Evolutionary conservation across 192 early-diverging fungal species (phyloP), one percentile per base, ranked within the genome.

Genomic region (Nowakowskiella sp.): DNA sequence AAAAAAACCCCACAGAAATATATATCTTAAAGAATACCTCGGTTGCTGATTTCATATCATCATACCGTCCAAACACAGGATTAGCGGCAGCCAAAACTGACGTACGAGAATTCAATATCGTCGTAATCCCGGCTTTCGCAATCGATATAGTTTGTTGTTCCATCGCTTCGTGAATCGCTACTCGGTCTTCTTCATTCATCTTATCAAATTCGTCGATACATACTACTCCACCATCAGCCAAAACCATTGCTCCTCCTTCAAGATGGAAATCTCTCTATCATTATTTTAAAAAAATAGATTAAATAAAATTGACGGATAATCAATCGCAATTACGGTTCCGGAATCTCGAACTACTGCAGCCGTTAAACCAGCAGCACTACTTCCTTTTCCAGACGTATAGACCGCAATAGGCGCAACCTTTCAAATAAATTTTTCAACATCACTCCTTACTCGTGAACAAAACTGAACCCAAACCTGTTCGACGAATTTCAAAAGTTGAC

Each of bases 191-290:
- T 42, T 97, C 93, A 55, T 93, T 80, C 96, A 99, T 99, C 76
- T 99, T 99, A 71, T 99, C 96, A 67, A 99, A 99, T 75, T 99
- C 96, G 74, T 99, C 96, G 64, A 99, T 99, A 74, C 96, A 99
- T 31, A 99, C 93, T 42, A 97, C 93, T 62, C 94, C 96, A 44
- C 94, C 92, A 67, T 97, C 94, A 2, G 92, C 92, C 54, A 99
- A 76, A 21, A 99, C 94, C 94, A 99, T 97, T 1, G 96, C 96
- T 29, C 96, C 96, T 49, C 90, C 96, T 71, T 99, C 96, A 32
- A 99, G 72, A 55, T 90, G 88, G 65, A 99, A 99, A 62, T 97
- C 96, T 27, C 96, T 77, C 80, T 82, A 51, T n/a, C 61, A 52
- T 45, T 8, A 44, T 8, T 30, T 25, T 44, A 36, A 31, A 1